Evolutionary conservation across 805 yeast species (phyloP).

Genomic region (Candida ovalis): DNA sequence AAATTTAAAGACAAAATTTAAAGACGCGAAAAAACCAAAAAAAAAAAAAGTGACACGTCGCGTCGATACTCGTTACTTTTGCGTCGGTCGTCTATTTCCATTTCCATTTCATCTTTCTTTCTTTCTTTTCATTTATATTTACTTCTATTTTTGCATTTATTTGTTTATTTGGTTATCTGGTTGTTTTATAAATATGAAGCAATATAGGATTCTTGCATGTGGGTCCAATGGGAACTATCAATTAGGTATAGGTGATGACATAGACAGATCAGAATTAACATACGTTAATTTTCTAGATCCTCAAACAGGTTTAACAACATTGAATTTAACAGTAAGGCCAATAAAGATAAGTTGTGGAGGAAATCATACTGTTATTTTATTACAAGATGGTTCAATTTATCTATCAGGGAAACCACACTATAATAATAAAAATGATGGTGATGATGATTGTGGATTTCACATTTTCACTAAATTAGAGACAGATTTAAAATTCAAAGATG

Average conservation of each 20-base stretch:
- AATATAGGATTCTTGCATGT: slow-evolving; percentile 37
- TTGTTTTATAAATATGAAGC: neutral
- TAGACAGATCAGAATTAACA: slow-evolving; percentile 41
- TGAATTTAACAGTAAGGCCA: slow-evolving; percentile 23
- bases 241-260: slow-evolving; percentile 55
- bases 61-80: neutral
- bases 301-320: neutral
- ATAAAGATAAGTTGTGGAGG: slow-evolving; percentile 71
- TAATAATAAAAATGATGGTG: slow-evolving; percentile 12
- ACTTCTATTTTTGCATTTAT: neutral
- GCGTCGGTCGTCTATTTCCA: slow-evolving; percentile 5
- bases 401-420: slow-evolving; percentile 48
- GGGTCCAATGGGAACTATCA: slow-evolving; percentile 87
- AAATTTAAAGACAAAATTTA: neutral
- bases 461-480: slow-evolving; percentile 7
- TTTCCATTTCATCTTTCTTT: neutral
- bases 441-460: slow-evolving; percentile 4
- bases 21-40: neutral
- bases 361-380: slow-evolving; percentile 69
- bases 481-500: slow-evolving; percentile 37
- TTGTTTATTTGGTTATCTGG: too few relatives aligned
- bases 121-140: neutral
- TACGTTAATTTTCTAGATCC: slow-evolving; percentile 1
- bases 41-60: neutral
- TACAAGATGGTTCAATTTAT: slow-evolving; percentile 48